Base-by-base conservation (phyloP, 164 flowering plant genomes). In the Tetrastigma voinierianum region DNA sequence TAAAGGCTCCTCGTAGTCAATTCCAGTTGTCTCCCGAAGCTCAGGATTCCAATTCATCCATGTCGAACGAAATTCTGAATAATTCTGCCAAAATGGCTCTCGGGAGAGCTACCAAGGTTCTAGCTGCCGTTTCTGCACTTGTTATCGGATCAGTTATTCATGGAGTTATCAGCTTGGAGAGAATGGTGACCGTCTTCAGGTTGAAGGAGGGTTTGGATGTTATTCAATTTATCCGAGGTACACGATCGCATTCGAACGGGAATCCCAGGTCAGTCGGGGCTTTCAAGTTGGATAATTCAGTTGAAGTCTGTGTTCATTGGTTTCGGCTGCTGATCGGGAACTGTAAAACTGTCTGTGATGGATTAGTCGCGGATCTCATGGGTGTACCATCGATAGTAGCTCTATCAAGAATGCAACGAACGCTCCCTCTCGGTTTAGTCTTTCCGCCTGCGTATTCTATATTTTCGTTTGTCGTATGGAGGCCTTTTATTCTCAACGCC, bases 261-360 rank as follows among this genome's bases (percentile, higher is more conserved):
- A 86, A 75, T 75, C 82, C 89, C 57, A 90, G 97, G 55, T 78
- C 93, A 7, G 10, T 71, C 61, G 89, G 89, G 67, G 70, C 71
- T 32, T 72, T 72, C 21, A 96, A 87, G 78, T 72, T 74, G 63
- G 99, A 96, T 61, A 86, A 55, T 67, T 70, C 80, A 16, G 66
- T 86, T 67, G 99, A 93, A 83, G 82, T 86, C 44, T 82, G 73
- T 76, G 72, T 86, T 51, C 98, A 91, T 72, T 93, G 96, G 99
- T 96, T 93, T 76, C 83, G 98, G 82, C 82, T 96, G 69, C 96
- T 96, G 74, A 75, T 91, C 66, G 99, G 99, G 43, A 93, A 93
- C 68, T 89, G 91, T 68, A 83, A 88, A 74, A 85, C 89, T 16
- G 77, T 96, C 62, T 90, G 54, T 64, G 96, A 96, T 79, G 98